These are phyloP conservation scores for Myriangium duriaei DNA, from an alignment of 2,329 filamentous ascomycete genomes.

Conservation along the genomic window DNA sequence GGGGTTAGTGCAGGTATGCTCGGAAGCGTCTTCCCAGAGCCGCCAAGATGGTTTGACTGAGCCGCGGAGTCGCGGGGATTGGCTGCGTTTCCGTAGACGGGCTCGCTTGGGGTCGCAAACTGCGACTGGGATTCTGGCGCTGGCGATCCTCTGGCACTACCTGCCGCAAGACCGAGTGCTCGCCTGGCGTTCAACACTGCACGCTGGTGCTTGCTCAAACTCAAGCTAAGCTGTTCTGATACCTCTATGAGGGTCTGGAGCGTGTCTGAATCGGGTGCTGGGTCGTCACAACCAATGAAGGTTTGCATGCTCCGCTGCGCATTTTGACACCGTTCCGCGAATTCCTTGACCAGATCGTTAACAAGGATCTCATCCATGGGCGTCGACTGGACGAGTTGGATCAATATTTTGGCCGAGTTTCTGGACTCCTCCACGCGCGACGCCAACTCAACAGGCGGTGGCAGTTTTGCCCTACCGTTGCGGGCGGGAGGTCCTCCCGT, in stretches of 20 bases:
- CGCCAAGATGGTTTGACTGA: too few species aligned
- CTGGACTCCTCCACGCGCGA: constrained; percentile 79
- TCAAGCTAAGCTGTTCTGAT: constrained; percentile 77
- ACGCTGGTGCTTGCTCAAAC: constrained; percentile 73
- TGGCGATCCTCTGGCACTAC: constrained; percentile 17
- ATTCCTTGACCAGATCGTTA: constrained; percentile 89
- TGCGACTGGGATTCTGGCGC: constrained; percentile 9
- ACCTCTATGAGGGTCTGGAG: constrained; percentile 89
- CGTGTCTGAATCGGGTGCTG: constrained; percentile 79
- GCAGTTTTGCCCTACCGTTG: constrained; percentile 27
- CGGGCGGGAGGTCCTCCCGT: constrained; percentile 7
- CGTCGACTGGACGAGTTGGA: constrained; percentile 81
- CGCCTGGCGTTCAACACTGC: constrained; percentile 52
- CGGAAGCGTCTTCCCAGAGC: too few species aligned
- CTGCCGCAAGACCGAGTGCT: constrained; percentile 16
- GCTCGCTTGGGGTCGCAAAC: neutral
- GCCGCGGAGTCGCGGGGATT: too few species aligned
- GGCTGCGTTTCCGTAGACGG: neutral
- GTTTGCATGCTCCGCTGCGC: constrained; percentile 71
- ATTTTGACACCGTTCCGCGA: constrained; percentile 70
- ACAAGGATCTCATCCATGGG: constrained; percentile 59
- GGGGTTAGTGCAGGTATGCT: neutral
- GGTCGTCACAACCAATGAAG: constrained; percentile 71
- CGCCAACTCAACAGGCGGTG: constrained; percentile 62
- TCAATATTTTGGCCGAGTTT: constrained; percentile 82